Evolutionary conservation across 805 yeast genomes (phyloP), one percentile per base, ranked within the genome.

Genomic region (Brettanomyces nanus): DNA sequence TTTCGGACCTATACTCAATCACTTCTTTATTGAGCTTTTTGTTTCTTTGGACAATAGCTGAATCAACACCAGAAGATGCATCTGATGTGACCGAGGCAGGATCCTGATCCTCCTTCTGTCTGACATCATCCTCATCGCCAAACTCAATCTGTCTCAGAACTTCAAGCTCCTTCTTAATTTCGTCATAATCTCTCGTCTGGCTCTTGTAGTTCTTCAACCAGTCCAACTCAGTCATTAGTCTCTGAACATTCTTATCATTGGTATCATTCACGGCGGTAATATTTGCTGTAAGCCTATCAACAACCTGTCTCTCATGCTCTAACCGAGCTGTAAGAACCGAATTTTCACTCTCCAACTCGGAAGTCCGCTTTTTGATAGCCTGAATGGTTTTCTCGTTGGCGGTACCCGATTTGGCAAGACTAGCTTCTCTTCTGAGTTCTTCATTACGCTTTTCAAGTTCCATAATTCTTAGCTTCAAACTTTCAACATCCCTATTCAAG

Each of bases 391-490:
- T 69, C 46, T 62, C 71, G 52, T 51, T 65, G 45, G 59, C 74
- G 4, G 58, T 60, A 7, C 56, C 67, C 38, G 71, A 68, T 28
- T 73, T 73, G 3, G 75, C 67, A 32, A 65, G 58, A 30, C 81
- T 73, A 37, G 87, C 56, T 39, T 82, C 82, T 14, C 76, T 66
- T 41, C 85, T 72, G 38, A 87, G 64, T 36, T 80, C 79, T 51
- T 83, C 84, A 51, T 86, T 89, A 42, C 95, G 68, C 44, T 73
- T 73, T 54, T 86, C 95, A 38, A 87, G 69, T 49, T 81, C 86
- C 35, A 75, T 54, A 1, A 77, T 71, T 40, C 92, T 70, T 37
- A 74, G 62, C 48, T 84, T 83, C 31, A 84, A 72, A 20, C 75
- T 58, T 51, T 84, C 92, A 4, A 82, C 71, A 48, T 89, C 96